Percentiles rank a stretch among this genome's conserved stretches.
Evolutionary conservation across 2,329 filamentous ascomycete genomes (phyloP).

Genomic region (Diaporthe vaccinii): DNA sequence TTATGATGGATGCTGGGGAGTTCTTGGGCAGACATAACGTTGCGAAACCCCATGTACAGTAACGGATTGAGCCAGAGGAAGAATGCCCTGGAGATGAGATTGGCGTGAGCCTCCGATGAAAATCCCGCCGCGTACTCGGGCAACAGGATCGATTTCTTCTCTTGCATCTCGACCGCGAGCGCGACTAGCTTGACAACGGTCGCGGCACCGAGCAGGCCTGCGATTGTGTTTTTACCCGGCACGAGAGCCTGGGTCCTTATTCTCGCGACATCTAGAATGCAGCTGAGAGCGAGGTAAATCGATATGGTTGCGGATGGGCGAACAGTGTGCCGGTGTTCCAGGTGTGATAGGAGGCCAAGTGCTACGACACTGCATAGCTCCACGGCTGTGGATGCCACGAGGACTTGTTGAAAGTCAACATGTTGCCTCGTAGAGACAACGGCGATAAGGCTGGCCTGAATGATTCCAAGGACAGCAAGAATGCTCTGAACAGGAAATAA

Average conservation of each 20-base stretch:
- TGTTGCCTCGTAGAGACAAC: background rate
- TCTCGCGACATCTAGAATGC: background rate
- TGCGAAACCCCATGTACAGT: background rate
- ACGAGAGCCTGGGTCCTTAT: background rate
- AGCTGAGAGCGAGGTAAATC: background rate
- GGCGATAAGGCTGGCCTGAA: background rate
- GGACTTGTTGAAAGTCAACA: background rate
- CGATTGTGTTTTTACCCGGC: background rate
- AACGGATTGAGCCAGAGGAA: background rate
- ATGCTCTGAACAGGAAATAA: background rate
- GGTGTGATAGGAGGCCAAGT: constrained; percentile 4
- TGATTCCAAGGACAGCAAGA: background rate
- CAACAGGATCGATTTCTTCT: background rate
- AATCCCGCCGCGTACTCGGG: background rate
- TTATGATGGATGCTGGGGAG: background rate
- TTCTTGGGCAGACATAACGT: background rate
- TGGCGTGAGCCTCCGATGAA: background rate
- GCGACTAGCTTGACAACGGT: background rate
- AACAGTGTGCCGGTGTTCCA: background rate
- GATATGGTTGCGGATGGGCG: background rate
- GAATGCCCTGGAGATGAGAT: background rate
- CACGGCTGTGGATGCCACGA: background rate
- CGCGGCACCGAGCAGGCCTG: background rate
- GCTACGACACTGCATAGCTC: background rate
- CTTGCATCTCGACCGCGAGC: background rate